A percentile compares a stretch with the other conserved stretches of the same genome.
phyloP scores from a whole-genome alignment of 2,329 filamentous ascomycete species.

The Golovinomyces cichoracearum region DNA sequence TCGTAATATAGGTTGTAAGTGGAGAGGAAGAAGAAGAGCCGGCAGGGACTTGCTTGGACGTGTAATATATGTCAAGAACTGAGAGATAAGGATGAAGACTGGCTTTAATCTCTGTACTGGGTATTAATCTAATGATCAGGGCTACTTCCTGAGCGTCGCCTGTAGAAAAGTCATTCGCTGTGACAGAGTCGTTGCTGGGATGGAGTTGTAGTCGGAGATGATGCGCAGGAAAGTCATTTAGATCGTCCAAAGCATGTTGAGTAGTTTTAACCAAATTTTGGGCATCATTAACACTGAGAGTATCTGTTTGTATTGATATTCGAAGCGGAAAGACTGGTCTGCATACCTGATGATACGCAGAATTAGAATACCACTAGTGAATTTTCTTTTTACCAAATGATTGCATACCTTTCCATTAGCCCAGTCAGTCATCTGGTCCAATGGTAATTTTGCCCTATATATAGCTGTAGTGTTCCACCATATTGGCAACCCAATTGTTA shows the following conservation, averaged over 20 bases:
- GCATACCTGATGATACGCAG: slow-evolving; percentile 37
- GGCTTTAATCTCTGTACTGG: slow-evolving; percentile 32
- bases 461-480: slow-evolving; percentile 94
- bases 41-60: slow-evolving; percentile 39
- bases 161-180: slow-evolving; percentile 12
- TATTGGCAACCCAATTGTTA: slow-evolving; percentile 65
- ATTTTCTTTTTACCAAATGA: background rate
- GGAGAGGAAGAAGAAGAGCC: slow-evolving; percentile 45
- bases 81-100: slow-evolving; percentile 43
- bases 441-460: slow-evolving; percentile 58
- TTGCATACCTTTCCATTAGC: slow-evolving; percentile 52
- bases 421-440: slow-evolving; percentile 75
- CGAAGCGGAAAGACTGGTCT: slow-evolving; percentile 67
- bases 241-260: slow-evolving; percentile 62
- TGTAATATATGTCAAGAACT: slow-evolving; percentile 52
- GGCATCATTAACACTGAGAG: slow-evolving; percentile 38
- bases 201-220: slow-evolving; percentile 47
- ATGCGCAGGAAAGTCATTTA: slow-evolving; percentile 66
- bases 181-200: slow-evolving; percentile 15
- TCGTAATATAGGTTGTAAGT: slow-evolving; percentile 55
- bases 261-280: slow-evolving; percentile 53
- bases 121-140: slow-evolving; percentile 43
- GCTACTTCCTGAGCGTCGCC: slow-evolving; percentile 25
- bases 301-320: slow-evolving; percentile 48
- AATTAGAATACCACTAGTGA: background rate